Percentiles rank a stretch among this genome's conserved stretches.
Conservation (phyloP, 345 rosid genomes). For the Citrus medica region DNA sequence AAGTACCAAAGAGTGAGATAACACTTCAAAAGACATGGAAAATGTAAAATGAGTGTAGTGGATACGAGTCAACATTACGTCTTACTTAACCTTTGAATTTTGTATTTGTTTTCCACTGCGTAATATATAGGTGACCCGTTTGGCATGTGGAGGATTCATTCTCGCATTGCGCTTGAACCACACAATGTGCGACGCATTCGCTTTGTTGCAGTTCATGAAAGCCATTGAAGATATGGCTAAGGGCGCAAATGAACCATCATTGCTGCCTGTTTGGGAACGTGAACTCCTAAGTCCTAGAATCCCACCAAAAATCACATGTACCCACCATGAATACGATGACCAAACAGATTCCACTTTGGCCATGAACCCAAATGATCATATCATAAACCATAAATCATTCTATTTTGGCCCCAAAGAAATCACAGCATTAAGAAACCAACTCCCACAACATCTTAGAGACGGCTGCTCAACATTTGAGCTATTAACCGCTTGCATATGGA, state of each 20-base stretch:
- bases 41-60: background rate
- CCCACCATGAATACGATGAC: slow-evolving; percentile 10
- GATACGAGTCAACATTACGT: no score
- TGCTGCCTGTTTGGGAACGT: slow-evolving; percentile 14
- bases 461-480: slow-evolving; percentile 21
- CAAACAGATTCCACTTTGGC: background rate
- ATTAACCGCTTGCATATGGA: slow-evolving; percentile 26
- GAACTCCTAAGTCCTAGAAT: slow-evolving; percentile 4
- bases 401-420: slow-evolving; percentile 17
- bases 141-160: slow-evolving; percentile 12
- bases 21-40: no score
- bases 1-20: no score
- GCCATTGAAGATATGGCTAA: slow-evolving; percentile 13
- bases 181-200: background rate
- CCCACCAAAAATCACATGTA: background rate
- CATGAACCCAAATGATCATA: background rate
- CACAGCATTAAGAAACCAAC: background rate
- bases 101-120: background rate
- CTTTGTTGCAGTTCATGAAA: background rate
- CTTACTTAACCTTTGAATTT: background rate
- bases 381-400: slow-evolving; percentile 5
- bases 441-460: background rate
- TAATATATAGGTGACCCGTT: slow-evolving; percentile 1
- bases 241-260: background rate
- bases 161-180: slow-evolving; percentile 1